Evolutionary conservation across 345 rosid species (phyloP).

Genomic region (Salix suchowensis): DNA sequence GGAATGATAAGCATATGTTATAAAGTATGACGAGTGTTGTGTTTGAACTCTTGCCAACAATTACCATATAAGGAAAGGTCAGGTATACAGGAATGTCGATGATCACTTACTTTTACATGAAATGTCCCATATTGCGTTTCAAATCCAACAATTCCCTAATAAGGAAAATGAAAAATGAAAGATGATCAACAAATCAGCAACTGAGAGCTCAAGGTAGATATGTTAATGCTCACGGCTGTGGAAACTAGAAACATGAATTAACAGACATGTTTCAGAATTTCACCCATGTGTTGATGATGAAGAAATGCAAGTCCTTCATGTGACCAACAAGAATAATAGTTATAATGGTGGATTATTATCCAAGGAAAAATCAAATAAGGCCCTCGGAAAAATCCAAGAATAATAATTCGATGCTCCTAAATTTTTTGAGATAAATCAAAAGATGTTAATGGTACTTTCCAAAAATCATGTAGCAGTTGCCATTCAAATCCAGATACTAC

Average conservation of each 20-base stretch:
- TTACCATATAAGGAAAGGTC: not conserved
- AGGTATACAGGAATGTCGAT: not conserved
- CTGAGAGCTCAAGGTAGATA: not conserved
- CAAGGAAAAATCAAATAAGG: not conserved
- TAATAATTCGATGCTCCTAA: not conserved
- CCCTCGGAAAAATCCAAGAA: not conserved
- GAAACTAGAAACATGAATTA: not conserved
- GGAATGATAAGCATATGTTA: not conserved
- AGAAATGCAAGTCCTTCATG: not conserved
- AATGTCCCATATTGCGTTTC: constrained; percentile 72
- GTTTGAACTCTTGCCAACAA: not conserved
- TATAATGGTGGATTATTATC: not conserved
- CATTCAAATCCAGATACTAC: not conserved
- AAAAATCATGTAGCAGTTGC: not conserved
- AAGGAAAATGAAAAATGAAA: not conserved
- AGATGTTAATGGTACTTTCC: not conserved
- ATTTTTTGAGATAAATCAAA: not conserved
- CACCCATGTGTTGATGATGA: not conserved
- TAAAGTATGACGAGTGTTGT: not conserved
- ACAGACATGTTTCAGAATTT: not conserved
- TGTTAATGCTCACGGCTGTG: not conserved
- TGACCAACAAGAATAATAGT: not conserved
- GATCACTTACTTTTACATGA: constrained; percentile 63
- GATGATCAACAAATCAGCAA: not conserved
- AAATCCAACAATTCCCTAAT: constrained; percentile 71